Evolutionary conservation across 176 grass and related monocot genomes (phyloP).

Genomic region (Neostapfia colusana): DNA sequence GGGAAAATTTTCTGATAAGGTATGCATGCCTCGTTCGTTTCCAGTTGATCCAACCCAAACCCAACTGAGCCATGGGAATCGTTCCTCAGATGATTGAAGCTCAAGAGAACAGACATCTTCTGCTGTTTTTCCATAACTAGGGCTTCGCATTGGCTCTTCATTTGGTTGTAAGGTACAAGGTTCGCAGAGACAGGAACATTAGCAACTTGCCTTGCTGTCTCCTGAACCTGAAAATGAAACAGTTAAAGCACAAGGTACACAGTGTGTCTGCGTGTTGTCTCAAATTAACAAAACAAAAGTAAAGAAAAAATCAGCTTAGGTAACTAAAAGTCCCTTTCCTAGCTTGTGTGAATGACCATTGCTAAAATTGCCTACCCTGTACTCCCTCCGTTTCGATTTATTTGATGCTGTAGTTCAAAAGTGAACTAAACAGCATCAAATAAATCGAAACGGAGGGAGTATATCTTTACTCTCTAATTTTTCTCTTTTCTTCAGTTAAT

Average conservation of each 20-base stretch:
- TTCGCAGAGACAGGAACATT: conserved; percentile 50
- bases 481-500: no score
- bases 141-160: conserved; percentile 97
- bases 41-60: conserved; percentile 36
- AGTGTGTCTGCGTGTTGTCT: not conserved
- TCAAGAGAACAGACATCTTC: conserved; percentile 88
- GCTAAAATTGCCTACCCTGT: no score
- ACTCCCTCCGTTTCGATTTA: no score
- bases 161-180: conserved; percentile 80
- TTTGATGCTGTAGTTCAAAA: no score
- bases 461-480: no score
- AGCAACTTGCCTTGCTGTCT: conserved; percentile 72
- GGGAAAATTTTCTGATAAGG: not conserved
- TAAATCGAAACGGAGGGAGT: no score
- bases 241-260: conserved; percentile 10
- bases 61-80: conserved; percentile 38
- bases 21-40: conserved; percentile 54
- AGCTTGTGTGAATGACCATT: no score
- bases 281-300: not conserved
- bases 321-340: no score
- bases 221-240: conserved; percentile 64
- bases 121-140: conserved; percentile 87
- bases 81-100: conserved; percentile 69
- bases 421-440: no score
- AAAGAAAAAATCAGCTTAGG: no score